phyloP scores from a whole-genome alignment of 345 rosid species.

The Clausena lansium region DNA sequence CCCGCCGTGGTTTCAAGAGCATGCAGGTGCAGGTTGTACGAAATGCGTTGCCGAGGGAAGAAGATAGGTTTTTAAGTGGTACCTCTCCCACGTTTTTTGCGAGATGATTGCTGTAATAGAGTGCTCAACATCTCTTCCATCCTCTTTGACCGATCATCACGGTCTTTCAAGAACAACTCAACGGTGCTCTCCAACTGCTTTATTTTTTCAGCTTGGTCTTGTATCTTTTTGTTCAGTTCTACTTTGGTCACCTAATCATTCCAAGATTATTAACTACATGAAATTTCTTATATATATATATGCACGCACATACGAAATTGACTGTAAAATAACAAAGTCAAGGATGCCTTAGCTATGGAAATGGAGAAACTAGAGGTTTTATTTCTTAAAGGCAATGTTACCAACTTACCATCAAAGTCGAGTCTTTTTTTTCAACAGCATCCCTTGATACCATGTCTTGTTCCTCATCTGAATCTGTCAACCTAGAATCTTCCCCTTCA shows the following conservation, averaged over 20 bases:
- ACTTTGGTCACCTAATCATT: constrained; percentile 4
- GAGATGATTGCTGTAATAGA: constrained; percentile 5
- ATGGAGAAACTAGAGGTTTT: neutral
- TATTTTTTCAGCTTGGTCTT: constrained; percentile 6
- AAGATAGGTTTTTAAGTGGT: neutral
- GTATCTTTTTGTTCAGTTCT: constrained; percentile 11
- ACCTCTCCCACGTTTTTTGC: neutral
- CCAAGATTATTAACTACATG: neutral
- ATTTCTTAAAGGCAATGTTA: neutral
- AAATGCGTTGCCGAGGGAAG: neutral
- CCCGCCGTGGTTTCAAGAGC: neutral
- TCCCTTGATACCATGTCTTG: neutral
- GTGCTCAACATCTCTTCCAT: constrained; percentile 16
- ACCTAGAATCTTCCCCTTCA: neutral
- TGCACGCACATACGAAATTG: too few species aligned
- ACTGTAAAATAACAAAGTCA: too few species aligned
- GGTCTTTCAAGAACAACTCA: neutral
- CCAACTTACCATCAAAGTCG: constrained; percentile 7
- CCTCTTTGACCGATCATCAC: constrained; percentile 1
- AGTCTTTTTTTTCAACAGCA: neutral
- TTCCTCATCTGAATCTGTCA: constrained; percentile 1
- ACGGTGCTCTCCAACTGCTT: constrained; percentile 2
- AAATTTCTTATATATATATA: too few species aligned
- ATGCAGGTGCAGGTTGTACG: neutral
- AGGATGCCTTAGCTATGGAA: neutral